These are phyloP conservation scores for Yamadazyma siamensis DNA, from an alignment of 1,139 yeast genomes.

Conservation along the genomic window DNA sequence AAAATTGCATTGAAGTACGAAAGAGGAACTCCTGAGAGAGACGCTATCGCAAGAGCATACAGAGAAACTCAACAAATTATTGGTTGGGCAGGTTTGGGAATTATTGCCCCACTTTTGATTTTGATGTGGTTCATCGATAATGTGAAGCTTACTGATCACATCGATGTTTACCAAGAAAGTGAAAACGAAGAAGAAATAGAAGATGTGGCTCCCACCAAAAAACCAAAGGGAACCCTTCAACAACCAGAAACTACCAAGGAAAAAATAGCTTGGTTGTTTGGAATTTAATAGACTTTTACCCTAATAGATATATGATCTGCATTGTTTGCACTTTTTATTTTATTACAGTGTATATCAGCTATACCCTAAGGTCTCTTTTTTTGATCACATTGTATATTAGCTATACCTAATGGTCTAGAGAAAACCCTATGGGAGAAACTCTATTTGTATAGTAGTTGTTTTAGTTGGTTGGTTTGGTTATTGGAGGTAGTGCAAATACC, in stretches of 20 bases:
- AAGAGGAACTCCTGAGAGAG: constrained; percentile 17
- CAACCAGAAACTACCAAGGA: constrained; percentile 1
- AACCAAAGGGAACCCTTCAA: too few species aligned
- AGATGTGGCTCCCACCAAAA: too few species aligned
- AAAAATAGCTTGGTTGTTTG: constrained; percentile 1
- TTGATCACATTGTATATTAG: too few species aligned
- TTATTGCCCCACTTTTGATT: constrained; percentile 16
- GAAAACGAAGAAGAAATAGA: not conserved
- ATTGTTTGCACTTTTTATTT: too few species aligned
- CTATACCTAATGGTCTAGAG: too few species aligned
- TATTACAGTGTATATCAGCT: too few species aligned
- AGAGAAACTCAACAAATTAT: constrained; percentile 20
- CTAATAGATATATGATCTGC: too few species aligned
- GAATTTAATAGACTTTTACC: not conserved
- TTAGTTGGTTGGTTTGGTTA: too few species aligned
- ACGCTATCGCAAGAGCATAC: constrained; percentile 19
- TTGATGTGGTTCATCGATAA: constrained; percentile 18
- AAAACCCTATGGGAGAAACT: too few species aligned
- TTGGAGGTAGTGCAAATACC: too few species aligned
- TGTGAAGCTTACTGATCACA: constrained; percentile 13
- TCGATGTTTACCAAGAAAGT: constrained; percentile 6
- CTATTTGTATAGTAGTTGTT: too few species aligned
- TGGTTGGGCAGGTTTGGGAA: constrained; percentile 18
- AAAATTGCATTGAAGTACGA: constrained; percentile 14
- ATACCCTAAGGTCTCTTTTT: too few species aligned